Conservation (phyloP, 2,329 filamentous ascomycete genomes). For the Colletotrichum sp. region DNA sequence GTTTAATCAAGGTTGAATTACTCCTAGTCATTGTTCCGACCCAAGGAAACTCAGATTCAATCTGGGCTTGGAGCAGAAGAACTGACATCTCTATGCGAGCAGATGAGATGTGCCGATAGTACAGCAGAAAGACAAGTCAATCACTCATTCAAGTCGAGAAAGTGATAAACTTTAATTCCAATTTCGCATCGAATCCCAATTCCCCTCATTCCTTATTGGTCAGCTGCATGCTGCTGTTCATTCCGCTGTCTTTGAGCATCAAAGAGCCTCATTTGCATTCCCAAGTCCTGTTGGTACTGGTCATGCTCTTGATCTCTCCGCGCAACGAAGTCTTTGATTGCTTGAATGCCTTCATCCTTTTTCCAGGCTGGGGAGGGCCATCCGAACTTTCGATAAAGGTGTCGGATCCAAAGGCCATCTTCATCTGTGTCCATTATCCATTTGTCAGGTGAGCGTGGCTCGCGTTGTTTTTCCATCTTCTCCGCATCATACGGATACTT, state of each 20-base stretch:
- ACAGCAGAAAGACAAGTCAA: background rate
- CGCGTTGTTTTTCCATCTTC: background rate
- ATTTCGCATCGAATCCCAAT: background rate
- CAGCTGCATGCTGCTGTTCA: background rate
- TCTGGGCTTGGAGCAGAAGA: background rate
- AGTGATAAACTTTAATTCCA: rapidly evolving
- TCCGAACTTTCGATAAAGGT: background rate
- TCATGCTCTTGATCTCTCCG: background rate
- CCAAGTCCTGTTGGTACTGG: background rate
- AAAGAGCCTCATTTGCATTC: background rate
- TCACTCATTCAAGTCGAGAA: background rate
- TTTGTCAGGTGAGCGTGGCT: background rate
- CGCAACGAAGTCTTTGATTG: background rate
- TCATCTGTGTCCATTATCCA: background rate
- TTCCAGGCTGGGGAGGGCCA: background rate
- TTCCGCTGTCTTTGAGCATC: background rate
- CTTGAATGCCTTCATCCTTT: background rate
- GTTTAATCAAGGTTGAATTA: background rate
- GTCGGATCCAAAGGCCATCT: background rate
- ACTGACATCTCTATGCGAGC: background rate
- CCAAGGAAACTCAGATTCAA: background rate
- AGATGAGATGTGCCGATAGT: background rate
- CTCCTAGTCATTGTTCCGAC: background rate
- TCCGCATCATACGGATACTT: background rate
- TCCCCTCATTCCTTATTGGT: background rate